Evolutionary conservation across 768 basidiomycete genomes (phyloP), one percentile per base, ranked within the genome.

Genomic region (Podaxis carcinomalis): DNA sequence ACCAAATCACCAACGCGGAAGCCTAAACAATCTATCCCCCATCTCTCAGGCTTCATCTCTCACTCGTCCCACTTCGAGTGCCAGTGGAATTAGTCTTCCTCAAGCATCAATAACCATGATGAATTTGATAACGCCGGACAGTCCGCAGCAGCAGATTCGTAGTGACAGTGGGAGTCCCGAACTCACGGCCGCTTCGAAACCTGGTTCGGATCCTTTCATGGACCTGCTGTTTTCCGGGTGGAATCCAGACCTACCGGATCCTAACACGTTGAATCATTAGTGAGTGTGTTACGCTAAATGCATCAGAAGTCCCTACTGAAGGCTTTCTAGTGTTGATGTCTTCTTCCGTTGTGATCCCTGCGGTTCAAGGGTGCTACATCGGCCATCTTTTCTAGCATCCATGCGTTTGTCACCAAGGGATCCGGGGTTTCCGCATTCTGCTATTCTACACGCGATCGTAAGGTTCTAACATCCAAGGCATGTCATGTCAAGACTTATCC

Each of bases 271-370:
- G 32, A 82, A 86, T 65, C 90, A 91, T 72, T 90, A 90, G 91
- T 93, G 65, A 61, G 87, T 77, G n/a, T 56, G 56, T 19, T 54
- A 57, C 60, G 36, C 51, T 57, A 13, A 68, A 14, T 21, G 21
- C n/a, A 49, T 56, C 13, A 23, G n/a, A 47, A 51, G 56, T 46
- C 35, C 46, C 54, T 53, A 51, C 54, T 36, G 56, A 63, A 19
- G 64, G 66, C 35, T 62, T 52, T 62, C 13, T 66, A 94, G 92
- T 63, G 84, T 96, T 68, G 91, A 94, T 37, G 78, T 90, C 10
- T 97, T 94, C 75, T 97, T 96, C 73, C 84, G 85, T 69, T 88
- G 87, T 67, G 93, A 95, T 70, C 93, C 93, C 46, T 93, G 92
- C 68, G 86, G 90, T 50, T 88, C 93, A 25, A 84, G 91, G 50